These are phyloP conservation scores for Calcarisporium arbuscula DNA, from an alignment of 2,329 filamentous ascomycete genomes.

Conservation along the genomic window DNA sequence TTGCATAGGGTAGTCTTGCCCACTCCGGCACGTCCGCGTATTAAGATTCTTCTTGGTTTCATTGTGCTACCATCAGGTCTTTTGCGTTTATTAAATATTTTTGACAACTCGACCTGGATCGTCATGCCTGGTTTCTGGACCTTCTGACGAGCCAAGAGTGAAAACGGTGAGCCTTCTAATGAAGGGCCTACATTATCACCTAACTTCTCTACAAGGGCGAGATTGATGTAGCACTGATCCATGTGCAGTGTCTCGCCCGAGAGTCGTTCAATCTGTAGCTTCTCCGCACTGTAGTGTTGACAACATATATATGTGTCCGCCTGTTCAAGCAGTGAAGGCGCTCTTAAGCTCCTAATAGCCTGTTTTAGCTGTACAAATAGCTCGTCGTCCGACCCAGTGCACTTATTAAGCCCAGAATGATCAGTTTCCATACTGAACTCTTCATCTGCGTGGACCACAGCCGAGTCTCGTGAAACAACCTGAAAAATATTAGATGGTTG, in stretches of 20 bases:
- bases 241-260: conserved; percentile 25
- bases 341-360: no score
- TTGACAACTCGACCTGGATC: conserved; percentile 16
- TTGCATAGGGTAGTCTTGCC: no score
- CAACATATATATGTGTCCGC: conserved; percentile 15
- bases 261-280: conserved; percentile 26
- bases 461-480: conserved; percentile 10
- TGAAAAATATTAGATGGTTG: background rate
- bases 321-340: no score
- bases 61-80: conserved; percentile 5
- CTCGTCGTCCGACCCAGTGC: conserved; percentile 1
- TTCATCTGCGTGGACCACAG: no score
- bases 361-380: conserved; percentile 6
- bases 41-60: no score
- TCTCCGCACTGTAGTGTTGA: conserved; percentile 15
- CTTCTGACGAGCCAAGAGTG: conserved; percentile 20
- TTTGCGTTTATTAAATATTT: conserved; percentile 21
- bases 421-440: conserved; percentile 8
- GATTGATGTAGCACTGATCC: conserved; percentile 33
- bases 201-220: conserved; percentile 24
- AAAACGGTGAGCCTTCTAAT: conserved; percentile 17
- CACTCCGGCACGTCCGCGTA: no score
- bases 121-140: conserved; percentile 15
- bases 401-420: conserved; percentile 16
- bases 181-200: conserved; percentile 2